Evolutionary conservation across 1,284 basidiomycete species (phyloP).

Genomic region (Macrocystidia cucumis): DNA sequence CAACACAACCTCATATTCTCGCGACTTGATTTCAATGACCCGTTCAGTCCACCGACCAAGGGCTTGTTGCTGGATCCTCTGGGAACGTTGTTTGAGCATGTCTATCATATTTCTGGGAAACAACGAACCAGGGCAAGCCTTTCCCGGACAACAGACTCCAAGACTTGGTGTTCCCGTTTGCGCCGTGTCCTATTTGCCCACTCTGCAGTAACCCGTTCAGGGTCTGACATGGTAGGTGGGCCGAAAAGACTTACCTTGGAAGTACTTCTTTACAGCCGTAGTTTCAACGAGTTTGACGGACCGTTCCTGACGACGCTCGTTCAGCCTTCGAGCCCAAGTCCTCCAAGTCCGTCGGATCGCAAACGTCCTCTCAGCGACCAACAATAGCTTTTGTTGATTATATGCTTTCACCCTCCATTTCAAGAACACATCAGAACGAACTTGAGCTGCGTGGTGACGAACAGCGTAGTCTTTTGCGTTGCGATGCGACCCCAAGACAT

Average conservation of each 20-base stretch:
- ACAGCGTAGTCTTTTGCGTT: slow-evolving; percentile 45
- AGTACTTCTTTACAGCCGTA: slow-evolving; percentile 27
- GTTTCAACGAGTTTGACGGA: slow-evolving; percentile 37
- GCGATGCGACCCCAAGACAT: slow-evolving; percentile 35
- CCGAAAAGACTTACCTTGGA: slow-evolving; percentile 34
- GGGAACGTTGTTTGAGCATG: slow-evolving; percentile 4
- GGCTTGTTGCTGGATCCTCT: slow-evolving; percentile 45
- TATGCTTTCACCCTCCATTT: slow-evolving; percentile 58
- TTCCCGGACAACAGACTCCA: too few relatives aligned
- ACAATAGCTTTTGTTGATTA: slow-evolving; percentile 40
- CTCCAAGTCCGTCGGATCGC: slow-evolving; percentile 42
- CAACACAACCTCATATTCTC: slow-evolving; percentile 56
- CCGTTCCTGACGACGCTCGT: slow-evolving; percentile 38
- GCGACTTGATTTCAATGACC: slow-evolving; percentile 64
- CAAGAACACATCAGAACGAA: slow-evolving; percentile 40
- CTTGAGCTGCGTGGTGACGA: slow-evolving; percentile 37
- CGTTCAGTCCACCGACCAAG: slow-evolving; percentile 61
- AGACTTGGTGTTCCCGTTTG: slow-evolving; percentile 25
- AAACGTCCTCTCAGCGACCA: slow-evolving; percentile 46
- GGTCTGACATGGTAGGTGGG: too few relatives aligned
- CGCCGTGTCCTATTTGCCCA: slow-evolving; percentile 36
- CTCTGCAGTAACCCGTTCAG: slow-evolving; percentile 30
- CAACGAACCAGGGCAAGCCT: too few relatives aligned
- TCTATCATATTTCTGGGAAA: too few relatives aligned
- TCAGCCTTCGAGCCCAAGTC: slow-evolving; percentile 42